Evolutionary conservation across 371 early-diverging fungal genomes (phyloP), one percentile per base, ranked within the genome.

Genomic region (Parasitella parasitica): DNA sequence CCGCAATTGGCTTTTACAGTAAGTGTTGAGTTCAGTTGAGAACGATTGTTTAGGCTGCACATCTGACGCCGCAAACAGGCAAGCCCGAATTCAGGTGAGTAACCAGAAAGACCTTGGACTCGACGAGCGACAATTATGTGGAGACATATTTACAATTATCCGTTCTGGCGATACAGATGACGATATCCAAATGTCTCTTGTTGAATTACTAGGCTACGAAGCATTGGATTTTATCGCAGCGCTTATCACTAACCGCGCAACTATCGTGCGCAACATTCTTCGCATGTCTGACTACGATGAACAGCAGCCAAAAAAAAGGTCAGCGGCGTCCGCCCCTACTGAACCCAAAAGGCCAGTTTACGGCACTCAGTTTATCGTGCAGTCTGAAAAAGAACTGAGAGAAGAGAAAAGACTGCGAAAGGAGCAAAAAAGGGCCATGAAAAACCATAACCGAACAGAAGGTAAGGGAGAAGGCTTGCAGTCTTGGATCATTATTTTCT

Each of bases 141-240:
- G 75, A 4, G 78, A 82, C 48, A 38, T 87, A 1, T 85, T 87
- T 37, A 81, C 84, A 3, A 66, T 84, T 6, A 60, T 87, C 51
- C 74, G 85, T 27, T 85, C 86, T 0, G 77, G 75, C 32, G 72
- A 76, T 43, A 69, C 66, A 56, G 88, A 88, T 60, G 86, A 86
- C 41, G 81, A 71, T 35, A 86, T 90, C 34, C 87, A 91, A 61
- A 78, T 72, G 12, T 68, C 75, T 28, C 73, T 94, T 18, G 80
- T 93, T 4, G 93, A 93, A 63, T 68, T 90, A 0, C 73, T 94
- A n/a, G 94, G 94, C 1, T 91, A 77, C 64, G 89, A 90, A 28
- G 85, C 84, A 22, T 69, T 94, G 39, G 89, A 91, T 35, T 82
- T 92, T 38, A 81, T 91, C 24, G 73, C 82, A 0, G 74, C 67